A percentile compares a stretch with the other conserved stretches of the same genome.
Evolutionary conservation across 768 basidiomycete species (phyloP).

Genomic region (Pisolithus tinctorius): DNA sequence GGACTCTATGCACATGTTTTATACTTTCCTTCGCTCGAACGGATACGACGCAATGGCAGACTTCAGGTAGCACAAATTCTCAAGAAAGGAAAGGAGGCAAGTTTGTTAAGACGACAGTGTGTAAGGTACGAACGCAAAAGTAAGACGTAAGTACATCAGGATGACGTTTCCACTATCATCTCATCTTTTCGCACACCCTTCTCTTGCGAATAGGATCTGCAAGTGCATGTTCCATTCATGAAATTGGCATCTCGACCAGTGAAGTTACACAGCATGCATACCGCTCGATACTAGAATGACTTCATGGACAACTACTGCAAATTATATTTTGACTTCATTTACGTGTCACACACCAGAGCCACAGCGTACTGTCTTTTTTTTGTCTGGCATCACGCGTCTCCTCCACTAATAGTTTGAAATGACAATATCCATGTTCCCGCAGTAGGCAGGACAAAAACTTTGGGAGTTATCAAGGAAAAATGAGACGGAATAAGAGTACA

Average conservation of each 20-base stretch:
- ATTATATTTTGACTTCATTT: constrained; percentile 7
- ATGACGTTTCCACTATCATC: constrained; percentile 18
- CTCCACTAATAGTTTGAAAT: constrained; percentile 55
- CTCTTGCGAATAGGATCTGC: constrained; percentile 34
- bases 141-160: not conserved
- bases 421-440: constrained; percentile 64
- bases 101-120: too few species aligned
- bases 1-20: too few species aligned
- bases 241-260: constrained; percentile 54
- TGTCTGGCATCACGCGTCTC: constrained; percentile 32
- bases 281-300: constrained; percentile 56
- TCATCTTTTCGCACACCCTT: constrained; percentile 30
- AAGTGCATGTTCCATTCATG: constrained; percentile 60
- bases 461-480: constrained; percentile 65
- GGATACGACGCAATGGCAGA: too few species aligned
- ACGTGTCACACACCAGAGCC: constrained; percentile 4
- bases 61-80: too few species aligned
- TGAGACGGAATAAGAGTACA: too few species aligned
- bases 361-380: constrained; percentile 41
- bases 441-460: constrained; percentile 65
- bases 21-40: too few species aligned
- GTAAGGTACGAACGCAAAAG: too few species aligned
- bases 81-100: too few species aligned
- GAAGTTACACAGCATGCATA: constrained; percentile 62
- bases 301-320: constrained; percentile 61